These are phyloP conservation scores for Penicillium oxalicum DNA, from an alignment of 2,329 filamentous ascomycete genomes.

Conservation along the genomic window DNA sequence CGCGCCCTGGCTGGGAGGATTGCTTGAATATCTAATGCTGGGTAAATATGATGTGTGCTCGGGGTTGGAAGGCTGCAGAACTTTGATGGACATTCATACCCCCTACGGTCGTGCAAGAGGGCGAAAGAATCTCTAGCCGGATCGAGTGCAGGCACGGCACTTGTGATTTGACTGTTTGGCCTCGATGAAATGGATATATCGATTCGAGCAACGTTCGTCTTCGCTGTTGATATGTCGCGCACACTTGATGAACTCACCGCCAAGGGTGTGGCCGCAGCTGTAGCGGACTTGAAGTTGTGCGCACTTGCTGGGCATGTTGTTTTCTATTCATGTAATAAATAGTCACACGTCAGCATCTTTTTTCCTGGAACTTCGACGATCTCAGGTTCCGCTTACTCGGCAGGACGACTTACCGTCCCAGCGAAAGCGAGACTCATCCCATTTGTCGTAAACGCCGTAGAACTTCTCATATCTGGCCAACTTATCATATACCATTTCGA, in stretches of 20 bases:
- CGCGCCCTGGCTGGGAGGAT: no score
- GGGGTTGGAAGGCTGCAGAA: no score
- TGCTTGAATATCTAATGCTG: no score
- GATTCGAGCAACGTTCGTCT: constrained; percentile 11
- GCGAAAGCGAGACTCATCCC: neutral
- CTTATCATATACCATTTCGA: neutral
- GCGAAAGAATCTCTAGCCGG: no score
- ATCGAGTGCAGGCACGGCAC: constrained; percentile 7
- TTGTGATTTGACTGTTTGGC: constrained; percentile 11
- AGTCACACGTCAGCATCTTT: no score
- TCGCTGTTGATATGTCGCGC: constrained; percentile 7
- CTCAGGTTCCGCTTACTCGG: no score
- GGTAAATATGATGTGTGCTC: no score
- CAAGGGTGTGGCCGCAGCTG: constrained; percentile 11
- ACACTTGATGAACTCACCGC: constrained; percentile 16
- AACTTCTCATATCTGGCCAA: constrained; percentile 1
- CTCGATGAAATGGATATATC: constrained; percentile 8
- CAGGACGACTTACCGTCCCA: neutral
- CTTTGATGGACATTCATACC: no score
- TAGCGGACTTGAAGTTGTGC: constrained; percentile 12
- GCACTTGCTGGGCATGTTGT: constrained; percentile 1
- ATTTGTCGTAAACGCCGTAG: constrained; percentile 2
- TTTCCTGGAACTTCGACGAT: no score
- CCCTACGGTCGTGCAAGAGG: no score
- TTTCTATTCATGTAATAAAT: neutral